These are phyloP conservation scores for Mallotus repandus DNA, from an alignment of 441 rosid species.

Conservation along the genomic window DNA sequence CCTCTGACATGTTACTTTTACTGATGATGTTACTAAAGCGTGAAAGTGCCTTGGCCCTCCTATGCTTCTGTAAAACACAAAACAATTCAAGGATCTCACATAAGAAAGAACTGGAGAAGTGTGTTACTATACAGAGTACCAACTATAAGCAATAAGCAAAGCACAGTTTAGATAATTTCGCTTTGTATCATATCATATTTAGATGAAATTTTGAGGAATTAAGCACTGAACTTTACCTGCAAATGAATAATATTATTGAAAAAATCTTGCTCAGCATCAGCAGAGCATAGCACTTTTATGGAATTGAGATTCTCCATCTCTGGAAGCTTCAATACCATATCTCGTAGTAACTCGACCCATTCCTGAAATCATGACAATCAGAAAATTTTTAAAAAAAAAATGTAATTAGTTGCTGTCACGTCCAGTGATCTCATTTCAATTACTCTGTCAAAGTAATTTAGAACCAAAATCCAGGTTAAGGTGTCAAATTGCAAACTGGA, in stretches of 20 bases:
- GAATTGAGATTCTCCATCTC: conserved; percentile 54
- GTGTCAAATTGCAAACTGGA: not conserved
- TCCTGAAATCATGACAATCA: conserved; percentile 51
- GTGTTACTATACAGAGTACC: too few species aligned
- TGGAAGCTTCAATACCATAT: conserved; percentile 81
- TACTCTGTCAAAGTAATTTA: not conserved
- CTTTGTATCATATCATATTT: not conserved
- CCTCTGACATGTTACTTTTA: conserved; percentile 56
- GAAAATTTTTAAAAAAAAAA: conserved; percentile 1
- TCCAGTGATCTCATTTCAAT: not conserved
- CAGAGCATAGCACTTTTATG: conserved; percentile 69
- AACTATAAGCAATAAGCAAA: too few species aligned
- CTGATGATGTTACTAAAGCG: conserved; percentile 59
- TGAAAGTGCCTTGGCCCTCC: conserved; percentile 69
- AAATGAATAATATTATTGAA: conserved; percentile 75
- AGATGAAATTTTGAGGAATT: not conserved
- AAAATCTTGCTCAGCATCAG: conserved; percentile 86
- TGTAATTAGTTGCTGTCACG: not conserved
- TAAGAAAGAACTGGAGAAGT: not conserved
- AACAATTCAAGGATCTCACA: conserved; percentile 11
- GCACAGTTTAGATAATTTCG: too few species aligned
- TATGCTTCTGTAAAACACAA: conserved; percentile 61
- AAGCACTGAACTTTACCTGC: conserved; percentile 51
- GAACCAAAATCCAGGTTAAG: not conserved
- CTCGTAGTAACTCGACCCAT: conserved; percentile 83